These are phyloP conservation scores for Apiospora aurea DNA, from an alignment of 2,329 filamentous ascomycete species.

Conservation along the genomic window DNA sequence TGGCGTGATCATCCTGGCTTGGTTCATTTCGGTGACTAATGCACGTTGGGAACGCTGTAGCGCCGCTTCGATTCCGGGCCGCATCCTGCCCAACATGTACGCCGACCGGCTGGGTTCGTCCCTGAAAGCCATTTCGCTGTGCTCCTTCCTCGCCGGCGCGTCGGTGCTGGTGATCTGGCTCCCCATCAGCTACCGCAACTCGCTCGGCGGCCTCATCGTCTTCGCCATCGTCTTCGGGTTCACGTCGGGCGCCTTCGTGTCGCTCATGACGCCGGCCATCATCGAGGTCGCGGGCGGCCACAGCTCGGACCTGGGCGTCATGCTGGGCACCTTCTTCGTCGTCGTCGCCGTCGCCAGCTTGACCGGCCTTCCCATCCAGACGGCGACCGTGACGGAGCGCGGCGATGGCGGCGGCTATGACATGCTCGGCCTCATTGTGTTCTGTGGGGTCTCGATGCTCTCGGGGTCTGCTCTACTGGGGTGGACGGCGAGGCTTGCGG, in stretches of 20 bases:
- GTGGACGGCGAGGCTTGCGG: no score
- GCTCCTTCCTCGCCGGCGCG: slow-evolving; percentile 46
- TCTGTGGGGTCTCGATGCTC: no score
- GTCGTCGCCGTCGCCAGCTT: slow-evolving; percentile 13
- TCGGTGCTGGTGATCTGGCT: slow-evolving; percentile 41
- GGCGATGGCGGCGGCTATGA: no score
- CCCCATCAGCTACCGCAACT: slow-evolving; percentile 28
- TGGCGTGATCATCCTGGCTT: background rate
- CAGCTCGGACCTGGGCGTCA: slow-evolving; percentile 59
- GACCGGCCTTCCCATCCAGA: slow-evolving; percentile 3
- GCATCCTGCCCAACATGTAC: slow-evolving; percentile 28
- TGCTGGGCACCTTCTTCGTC: slow-evolving; percentile 55
- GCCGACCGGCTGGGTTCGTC: no score
- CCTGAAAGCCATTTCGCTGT: slow-evolving; percentile 33
- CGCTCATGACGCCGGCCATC: slow-evolving; percentile 33
- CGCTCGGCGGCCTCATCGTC: slow-evolving; percentile 27
- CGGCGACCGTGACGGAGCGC: no score
- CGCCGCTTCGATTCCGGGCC: slow-evolving; percentile 20
- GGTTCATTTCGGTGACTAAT: no score
- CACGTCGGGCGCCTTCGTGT: slow-evolving; percentile 36
- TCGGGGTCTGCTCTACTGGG: no score
- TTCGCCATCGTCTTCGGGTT: slow-evolving; percentile 36
- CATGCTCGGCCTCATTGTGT: no score
- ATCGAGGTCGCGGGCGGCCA: slow-evolving; percentile 60
- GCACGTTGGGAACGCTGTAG: background rate